These are phyloP conservation scores for Ceratocystiopsis sp. DNA, from an alignment of 2,329 filamentous ascomycete species.

Conservation along the genomic window DNA sequence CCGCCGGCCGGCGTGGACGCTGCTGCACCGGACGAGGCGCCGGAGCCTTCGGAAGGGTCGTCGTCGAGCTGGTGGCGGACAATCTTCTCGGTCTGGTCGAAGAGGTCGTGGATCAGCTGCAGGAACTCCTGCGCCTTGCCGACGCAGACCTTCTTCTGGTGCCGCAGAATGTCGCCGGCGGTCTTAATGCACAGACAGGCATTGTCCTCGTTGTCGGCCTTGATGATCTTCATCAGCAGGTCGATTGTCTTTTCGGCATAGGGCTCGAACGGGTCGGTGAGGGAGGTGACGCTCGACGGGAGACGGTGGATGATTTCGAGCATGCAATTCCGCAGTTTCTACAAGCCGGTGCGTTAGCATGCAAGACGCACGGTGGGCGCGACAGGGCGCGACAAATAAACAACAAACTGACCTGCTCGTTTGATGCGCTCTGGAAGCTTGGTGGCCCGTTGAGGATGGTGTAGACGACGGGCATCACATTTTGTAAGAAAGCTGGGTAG, in stretches of 20 bases:
- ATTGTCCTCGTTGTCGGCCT: slow-evolving; percentile 94
- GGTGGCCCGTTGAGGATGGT: slow-evolving; percentile 70
- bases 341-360: neutral
- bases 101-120: slow-evolving; percentile 84
- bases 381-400: neutral
- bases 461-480: slow-evolving; percentile 79
- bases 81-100: slow-evolving; percentile 84
- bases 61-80: slow-evolving; percentile 92
- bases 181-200: slow-evolving; percentile 97
- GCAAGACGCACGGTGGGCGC: no score
- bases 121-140: slow-evolving; percentile 79
- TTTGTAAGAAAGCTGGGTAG: slow-evolving; percentile 68
- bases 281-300: slow-evolving; percentile 44
- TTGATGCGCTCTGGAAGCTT: slow-evolving; percentile 77
- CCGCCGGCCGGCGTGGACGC: neutral
- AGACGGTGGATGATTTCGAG: slow-evolving; percentile 90
- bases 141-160: slow-evolving; percentile 66
- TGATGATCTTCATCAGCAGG: slow-evolving; percentile 73
- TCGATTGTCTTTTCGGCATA: slow-evolving; percentile 83
- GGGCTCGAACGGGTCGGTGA: slow-evolving; percentile 67
- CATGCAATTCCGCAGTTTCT: slow-evolving; percentile 83
- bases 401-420: slow-evolving; percentile 54
- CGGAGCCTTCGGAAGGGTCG: slow-evolving; percentile 30
- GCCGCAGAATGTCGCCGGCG: slow-evolving; percentile 88
- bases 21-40: neutral